phyloP scores from a whole-genome alignment of 768 basidiomycete genomes.

The Lepiota brunneoincarnata region DNA sequence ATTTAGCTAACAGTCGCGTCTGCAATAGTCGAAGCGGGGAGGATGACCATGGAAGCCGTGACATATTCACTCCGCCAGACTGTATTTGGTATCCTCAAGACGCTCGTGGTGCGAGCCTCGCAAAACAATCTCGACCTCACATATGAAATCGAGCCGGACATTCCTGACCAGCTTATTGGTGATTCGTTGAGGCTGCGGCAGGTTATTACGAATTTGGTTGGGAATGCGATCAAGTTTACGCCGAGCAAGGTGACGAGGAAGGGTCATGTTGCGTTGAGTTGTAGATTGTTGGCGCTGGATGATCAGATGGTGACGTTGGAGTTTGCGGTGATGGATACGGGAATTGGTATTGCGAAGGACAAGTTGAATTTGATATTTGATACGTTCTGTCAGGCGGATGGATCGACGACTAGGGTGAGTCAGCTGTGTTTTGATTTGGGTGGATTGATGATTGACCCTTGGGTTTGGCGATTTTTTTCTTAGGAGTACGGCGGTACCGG shows the following conservation, averaged over 20 bases:
- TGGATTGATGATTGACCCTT: not conserved
- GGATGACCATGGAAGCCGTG: constrained; percentile 99
- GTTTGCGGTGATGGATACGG: constrained; percentile 97
- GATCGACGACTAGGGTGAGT: constrained; percentile 89
- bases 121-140: constrained; percentile 96
- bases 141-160: constrained; percentile 92
- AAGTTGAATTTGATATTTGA: constrained; percentile 98
- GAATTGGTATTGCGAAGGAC: constrained; percentile 98
- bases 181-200: constrained; percentile 93
- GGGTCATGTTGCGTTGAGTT: constrained; percentile 90
- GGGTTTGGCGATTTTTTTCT: constrained; percentile 12
- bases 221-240: constrained; percentile 97
- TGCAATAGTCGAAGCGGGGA: constrained; percentile 87
- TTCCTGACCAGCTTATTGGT: constrained; percentile 95
- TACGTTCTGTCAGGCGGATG: constrained; percentile 98
- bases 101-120: constrained; percentile 93
- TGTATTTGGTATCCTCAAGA: constrained; percentile 97
- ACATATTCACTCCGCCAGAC: constrained; percentile 96
- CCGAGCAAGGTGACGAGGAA: constrained; percentile 73
- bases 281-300: constrained; percentile 73
- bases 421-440: constrained; percentile 13
- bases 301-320: constrained; percentile 87
- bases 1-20: constrained; percentile 5
- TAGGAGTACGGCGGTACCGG: constrained; percentile 98
- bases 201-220: constrained; percentile 93